Evolutionary conservation across 176 grass and related monocot species (phyloP).

Genomic region (Sorghum bicolor): DNA sequence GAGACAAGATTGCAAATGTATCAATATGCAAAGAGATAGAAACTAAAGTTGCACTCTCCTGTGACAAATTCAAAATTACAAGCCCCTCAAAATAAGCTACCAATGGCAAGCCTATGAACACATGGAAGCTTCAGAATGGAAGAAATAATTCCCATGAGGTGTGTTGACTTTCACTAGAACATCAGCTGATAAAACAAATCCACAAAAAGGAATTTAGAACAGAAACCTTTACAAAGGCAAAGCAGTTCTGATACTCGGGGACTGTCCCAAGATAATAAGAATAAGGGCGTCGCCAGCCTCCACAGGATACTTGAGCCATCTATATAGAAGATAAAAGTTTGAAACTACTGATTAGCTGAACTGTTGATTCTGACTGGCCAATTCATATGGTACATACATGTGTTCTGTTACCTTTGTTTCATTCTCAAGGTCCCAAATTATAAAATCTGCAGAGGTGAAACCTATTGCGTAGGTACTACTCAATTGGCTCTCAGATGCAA

Average conservation of each 20-base stretch:
- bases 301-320: conserved; percentile 80
- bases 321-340: conserved; percentile 33
- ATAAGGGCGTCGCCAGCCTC: conserved; percentile 88
- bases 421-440: conserved; percentile 92
- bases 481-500: conserved; percentile 15
- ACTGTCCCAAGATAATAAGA: conserved; percentile 80
- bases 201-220: conserved; percentile 16
- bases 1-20: neutral
- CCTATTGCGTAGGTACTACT: conserved; percentile 66
- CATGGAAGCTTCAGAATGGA: neutral
- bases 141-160: neutral
- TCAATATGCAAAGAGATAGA: neutral
- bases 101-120: neutral
- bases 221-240: conserved; percentile 88
- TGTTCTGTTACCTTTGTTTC: conserved; percentile 69
- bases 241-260: conserved; percentile 77
- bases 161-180: neutral
- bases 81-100: neutral
- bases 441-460: conserved; percentile 91
- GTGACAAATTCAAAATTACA: neutral
- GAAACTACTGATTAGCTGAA: conserved; percentile 26
- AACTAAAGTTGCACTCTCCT: neutral
- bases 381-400: neutral
- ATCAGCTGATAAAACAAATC: neutral
- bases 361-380: neutral